Evolutionary conservation across 345 rosid species (phyloP).

Genomic region (Citrus maxima): DNA sequence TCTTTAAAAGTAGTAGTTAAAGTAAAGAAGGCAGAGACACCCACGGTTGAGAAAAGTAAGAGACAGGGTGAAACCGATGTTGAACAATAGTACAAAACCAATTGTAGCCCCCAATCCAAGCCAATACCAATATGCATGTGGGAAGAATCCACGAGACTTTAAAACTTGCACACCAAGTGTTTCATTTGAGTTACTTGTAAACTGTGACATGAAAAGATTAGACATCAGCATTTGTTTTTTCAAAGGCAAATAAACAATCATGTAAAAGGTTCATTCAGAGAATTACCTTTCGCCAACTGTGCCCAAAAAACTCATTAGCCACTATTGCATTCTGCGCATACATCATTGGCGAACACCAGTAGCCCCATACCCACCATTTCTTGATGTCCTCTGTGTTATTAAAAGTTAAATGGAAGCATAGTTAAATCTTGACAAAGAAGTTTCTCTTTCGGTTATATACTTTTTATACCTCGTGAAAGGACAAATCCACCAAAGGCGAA

Average conservation of each 20-base stretch:
- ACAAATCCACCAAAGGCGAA: constrained; percentile 47
- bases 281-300: constrained; percentile 16
- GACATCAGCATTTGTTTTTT: background rate
- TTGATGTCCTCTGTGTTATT: constrained; percentile 40
- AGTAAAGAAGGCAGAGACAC: constrained; percentile 20
- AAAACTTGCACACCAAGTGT: constrained; percentile 44
- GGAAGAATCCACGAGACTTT: constrained; percentile 37
- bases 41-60: constrained; percentile 40
- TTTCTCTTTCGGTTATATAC: too few species aligned
- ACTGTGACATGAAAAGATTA: background rate
- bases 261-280: background rate
- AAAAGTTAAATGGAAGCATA: background rate
- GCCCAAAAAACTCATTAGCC: constrained; percentile 27
- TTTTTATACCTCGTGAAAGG: constrained; percentile 33
- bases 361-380: constrained; percentile 64
- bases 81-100: constrained; percentile 40
- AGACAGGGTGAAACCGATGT: constrained; percentile 29
- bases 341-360: constrained; percentile 30
- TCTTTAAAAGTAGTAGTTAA: background rate
- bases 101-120: constrained; percentile 37
- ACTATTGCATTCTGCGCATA: constrained; percentile 30
- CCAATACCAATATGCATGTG: constrained; percentile 53
- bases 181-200: constrained; percentile 14
- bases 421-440: background rate
- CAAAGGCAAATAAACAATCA: background rate